Evolutionary conservation across 2,329 filamentous ascomycete genomes (phyloP).

Genomic region (Aspergillus brasiliensis): DNA sequence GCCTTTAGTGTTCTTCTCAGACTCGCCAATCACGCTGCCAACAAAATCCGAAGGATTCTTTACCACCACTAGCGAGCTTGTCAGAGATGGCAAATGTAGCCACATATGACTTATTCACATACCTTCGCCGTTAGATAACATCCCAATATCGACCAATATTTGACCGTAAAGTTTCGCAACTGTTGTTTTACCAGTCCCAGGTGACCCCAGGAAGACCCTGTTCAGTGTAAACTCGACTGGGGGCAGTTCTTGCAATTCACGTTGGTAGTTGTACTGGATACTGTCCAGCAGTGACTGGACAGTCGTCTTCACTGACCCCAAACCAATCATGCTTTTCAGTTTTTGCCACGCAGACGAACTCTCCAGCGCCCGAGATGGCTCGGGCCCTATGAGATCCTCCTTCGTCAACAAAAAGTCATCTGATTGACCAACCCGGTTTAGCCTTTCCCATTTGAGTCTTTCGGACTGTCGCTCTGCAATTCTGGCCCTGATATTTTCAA

Average conservation of each 20-base stretch:
- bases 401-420: conserved; percentile 64
- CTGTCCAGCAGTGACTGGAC: conserved; percentile 62
- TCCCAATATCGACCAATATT: conserved; percentile 67
- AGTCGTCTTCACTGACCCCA: conserved; percentile 64
- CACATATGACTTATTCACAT: conserved; percentile 19
- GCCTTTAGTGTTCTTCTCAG: conserved; percentile 70
- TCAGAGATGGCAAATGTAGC: conserved; percentile 11
- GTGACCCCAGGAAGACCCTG: conserved; percentile 68
- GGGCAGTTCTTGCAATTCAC: conserved; percentile 65
- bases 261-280: conserved; percentile 64
- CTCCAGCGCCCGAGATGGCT: conserved; percentile 58
- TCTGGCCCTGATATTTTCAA: conserved; percentile 62
- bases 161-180: conserved; percentile 72
- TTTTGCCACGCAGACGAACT: conserved; percentile 59
- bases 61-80: conserved; percentile 57
- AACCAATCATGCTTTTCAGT: conserved; percentile 61
- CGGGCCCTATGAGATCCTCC: conserved; percentile 71
- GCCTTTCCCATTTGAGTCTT: conserved; percentile 54
- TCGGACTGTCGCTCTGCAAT: conserved; percentile 63
- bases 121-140: conserved; percentile 70
- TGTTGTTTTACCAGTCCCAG: conserved; percentile 76
- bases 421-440: conserved; percentile 34
- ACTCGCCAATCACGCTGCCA: conserved; percentile 63
- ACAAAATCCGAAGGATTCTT: conserved; percentile 77
- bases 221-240: conserved; percentile 66